These are phyloP conservation scores for Arabidopsis thaliana DNA, from an alignment of 345 rosid species.

Conservation along the genomic window TAIR10.1 NC_003076.8:3288001-3288500, in stretches of 20 bases:
- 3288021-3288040: background rate
- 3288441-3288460: conserved; percentile 5
- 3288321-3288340: conserved; percentile 97
- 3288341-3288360: conserved; percentile 97
- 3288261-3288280: conserved; percentile 17
- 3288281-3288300: background rate
- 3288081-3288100: conserved; percentile 24
- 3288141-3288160: background rate
- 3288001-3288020: background rate
- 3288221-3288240: background rate
- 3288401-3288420: conserved; percentile 35
- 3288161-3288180: background rate
- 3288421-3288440: conserved; percentile 20
- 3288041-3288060: background rate
- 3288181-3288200: background rate
- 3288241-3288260: conserved; percentile 9
- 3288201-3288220: background rate
- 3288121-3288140: background rate
- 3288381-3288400: conserved; percentile 75
- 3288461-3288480: background rate
- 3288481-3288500: conserved; percentile 4
- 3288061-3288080: background rate
- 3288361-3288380: conserved; percentile 89
- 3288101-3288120: conserved; percentile 7
- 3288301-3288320: conserved; percentile 47